Evolutionary conservation across 805 yeast species (phyloP).

Genomic region (Yamadazyma endophytica): DNA sequence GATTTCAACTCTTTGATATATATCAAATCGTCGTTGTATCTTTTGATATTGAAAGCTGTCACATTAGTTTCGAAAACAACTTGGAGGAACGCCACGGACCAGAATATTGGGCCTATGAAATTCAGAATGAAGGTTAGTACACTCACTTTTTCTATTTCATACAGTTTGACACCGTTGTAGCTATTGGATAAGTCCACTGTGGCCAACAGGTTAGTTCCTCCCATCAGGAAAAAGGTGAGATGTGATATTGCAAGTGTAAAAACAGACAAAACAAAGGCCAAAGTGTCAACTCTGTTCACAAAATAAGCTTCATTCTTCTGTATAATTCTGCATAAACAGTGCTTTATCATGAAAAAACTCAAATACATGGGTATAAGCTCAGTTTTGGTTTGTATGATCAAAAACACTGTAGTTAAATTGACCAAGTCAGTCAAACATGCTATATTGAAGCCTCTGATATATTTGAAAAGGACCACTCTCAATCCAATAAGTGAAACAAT

Average conservation of each 20-base stretch:
- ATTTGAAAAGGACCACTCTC: constrained; percentile 22
- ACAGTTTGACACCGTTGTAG: constrained; percentile 78
- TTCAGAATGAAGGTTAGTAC: constrained; percentile 75
- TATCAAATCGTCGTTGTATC: constrained; percentile 10
- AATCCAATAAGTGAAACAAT: constrained; percentile 25
- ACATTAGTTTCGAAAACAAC: constrained; percentile 31
- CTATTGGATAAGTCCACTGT: constrained; percentile 89
- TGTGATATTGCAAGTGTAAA: constrained; percentile 60
- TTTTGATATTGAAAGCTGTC: constrained; percentile 10
- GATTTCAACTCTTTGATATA: constrained; percentile 6
- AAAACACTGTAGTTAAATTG: constrained; percentile 34
- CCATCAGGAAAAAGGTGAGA: constrained; percentile 77
- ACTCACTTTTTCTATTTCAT: constrained; percentile 70
- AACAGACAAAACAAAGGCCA: constrained; percentile 21
- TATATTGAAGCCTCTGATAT: constrained; percentile 17
- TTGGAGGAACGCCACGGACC: constrained; percentile 54
- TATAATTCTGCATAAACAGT: constrained; percentile 6
- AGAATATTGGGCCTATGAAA: constrained; percentile 80
- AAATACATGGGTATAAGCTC: constrained; percentile 54
- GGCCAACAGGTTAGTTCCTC: constrained; percentile 89
- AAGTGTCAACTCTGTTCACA: constrained; percentile 1
- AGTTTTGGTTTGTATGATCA: constrained; percentile 53
- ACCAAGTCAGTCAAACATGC: constrained; percentile 31
- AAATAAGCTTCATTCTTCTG: constrained; percentile 1
- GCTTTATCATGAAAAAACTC: constrained; percentile 27